Percentiles rank a stretch among this genome's conserved stretches.
Conservation (phyloP, 2,329 filamentous ascomycete species). For the Phyllosticta capitalensis region DNA sequence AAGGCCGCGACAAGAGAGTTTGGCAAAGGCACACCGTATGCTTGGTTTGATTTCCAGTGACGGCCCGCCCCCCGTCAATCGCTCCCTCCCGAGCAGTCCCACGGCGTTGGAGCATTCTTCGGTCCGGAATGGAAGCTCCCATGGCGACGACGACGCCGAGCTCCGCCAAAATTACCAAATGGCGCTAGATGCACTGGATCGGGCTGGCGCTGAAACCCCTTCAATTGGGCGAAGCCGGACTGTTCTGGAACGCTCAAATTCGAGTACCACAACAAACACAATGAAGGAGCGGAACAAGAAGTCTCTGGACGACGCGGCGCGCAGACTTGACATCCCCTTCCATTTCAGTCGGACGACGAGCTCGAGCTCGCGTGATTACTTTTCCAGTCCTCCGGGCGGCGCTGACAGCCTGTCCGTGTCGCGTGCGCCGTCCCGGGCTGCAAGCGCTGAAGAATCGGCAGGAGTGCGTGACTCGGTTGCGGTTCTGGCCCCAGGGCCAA, state of each 20-base stretch:
- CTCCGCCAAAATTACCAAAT: slow-evolving; percentile 32
- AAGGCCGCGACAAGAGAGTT: slow-evolving; percentile 16
- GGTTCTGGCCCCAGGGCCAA: slow-evolving; percentile 14
- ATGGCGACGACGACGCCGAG: background rate
- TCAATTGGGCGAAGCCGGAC: slow-evolving; percentile 9
- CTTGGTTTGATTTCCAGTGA: slow-evolving; percentile 24
- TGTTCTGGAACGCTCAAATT: slow-evolving; percentile 4
- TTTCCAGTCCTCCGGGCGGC: background rate
- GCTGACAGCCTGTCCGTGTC: slow-evolving; percentile 1
- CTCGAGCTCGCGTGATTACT: background rate
- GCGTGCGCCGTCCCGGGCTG: slow-evolving; percentile 7
- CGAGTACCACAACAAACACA: slow-evolving; percentile 1
- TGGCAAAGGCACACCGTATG: slow-evolving; percentile 33
- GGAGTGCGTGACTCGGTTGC: slow-evolving; percentile 13
- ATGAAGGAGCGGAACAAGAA: slow-evolving; percentile 8
- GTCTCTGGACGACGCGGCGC: slow-evolving; percentile 6
- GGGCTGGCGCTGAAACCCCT: slow-evolving; percentile 3
- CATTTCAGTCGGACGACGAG: background rate
- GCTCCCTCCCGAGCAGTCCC: slow-evolving; percentile 6
- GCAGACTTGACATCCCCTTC: slow-evolving; percentile 3
- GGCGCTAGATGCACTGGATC: slow-evolving; percentile 23
- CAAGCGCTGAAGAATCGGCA: slow-evolving; percentile 12
- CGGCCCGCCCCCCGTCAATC: slow-evolving; percentile 12
- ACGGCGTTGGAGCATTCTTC: background rate
- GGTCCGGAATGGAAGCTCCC: background rate